Evolutionary conservation across 2,329 filamentous ascomycete genomes (phyloP).

Genomic region (Pezicula neosporulosa): DNA sequence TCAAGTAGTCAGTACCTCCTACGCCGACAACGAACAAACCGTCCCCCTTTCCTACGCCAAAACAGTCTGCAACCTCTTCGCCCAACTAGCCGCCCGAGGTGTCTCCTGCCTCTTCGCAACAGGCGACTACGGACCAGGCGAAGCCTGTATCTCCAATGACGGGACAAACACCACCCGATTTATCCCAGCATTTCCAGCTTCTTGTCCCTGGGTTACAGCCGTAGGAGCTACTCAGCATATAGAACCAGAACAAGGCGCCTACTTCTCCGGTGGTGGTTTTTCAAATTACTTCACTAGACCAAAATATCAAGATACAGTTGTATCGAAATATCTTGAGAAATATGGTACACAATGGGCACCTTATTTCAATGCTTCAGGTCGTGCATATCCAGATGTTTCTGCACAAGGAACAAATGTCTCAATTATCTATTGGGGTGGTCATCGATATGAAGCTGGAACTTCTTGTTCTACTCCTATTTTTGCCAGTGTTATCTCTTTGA

Average conservation of each 20-base stretch:
- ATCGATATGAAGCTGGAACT: conserved; percentile 13
- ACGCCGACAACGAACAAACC: conserved; percentile 63
- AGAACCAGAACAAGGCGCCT: conserved; percentile 19
- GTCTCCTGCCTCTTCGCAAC: conserved; percentile 57
- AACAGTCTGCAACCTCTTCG: conserved; percentile 59
- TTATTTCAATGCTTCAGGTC: conserved; percentile 42
- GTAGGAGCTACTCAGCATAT: conserved; percentile 48
- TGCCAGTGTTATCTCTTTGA: conserved; percentile 52
- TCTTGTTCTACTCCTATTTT: conserved; percentile 55
- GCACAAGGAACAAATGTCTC: conserved; percentile 51
- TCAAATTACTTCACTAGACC: conserved; percentile 44
- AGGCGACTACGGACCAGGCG: conserved; percentile 49
- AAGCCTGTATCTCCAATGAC: conserved; percentile 52
- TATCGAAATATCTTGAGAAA: conserved; percentile 34
- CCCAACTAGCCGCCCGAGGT: conserved; percentile 59
- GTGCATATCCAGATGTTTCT: conserved; percentile 47
- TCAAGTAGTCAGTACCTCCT: conserved; percentile 60
- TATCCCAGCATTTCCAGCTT: conserved; percentile 59
- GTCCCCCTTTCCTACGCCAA: conserved; percentile 57
- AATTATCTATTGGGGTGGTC: conserved; percentile 10
- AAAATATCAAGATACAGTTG: conserved; percentile 39
- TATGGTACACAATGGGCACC: conserved; percentile 36
- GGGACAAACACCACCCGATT: conserved; percentile 52
- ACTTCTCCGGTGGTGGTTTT: conserved; percentile 44
- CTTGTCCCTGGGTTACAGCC: conserved; percentile 64